Base-by-base conservation (phyloP, 805 yeast species). In the Hanseniaspora nectarophila region DNA sequence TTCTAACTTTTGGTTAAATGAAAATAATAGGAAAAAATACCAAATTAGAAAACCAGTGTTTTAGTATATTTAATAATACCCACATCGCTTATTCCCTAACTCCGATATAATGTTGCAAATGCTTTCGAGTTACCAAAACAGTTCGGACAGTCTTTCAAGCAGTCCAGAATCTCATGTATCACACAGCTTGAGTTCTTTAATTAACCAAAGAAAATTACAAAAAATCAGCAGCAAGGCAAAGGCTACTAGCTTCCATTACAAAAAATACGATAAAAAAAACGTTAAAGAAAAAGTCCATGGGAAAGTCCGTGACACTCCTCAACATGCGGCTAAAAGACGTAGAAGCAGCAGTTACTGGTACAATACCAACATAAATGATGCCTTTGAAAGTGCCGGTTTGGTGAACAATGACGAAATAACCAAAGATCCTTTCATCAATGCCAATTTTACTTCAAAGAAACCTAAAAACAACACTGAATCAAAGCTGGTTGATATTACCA, bases 401-500 rank as follows among this genome's bases (percentile, higher is more conserved):
- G n/a, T n/a, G n/a, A n/a, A n/a, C n/a, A n/a, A n/a, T n/a, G n/a
- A n/a, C n/a, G n/a, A n/a, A n/a, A n/a, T n/a, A n/a, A 29, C 5
- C n/a, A 23, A 37, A 4, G 26, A 37, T 21, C 40, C 40, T 1
- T 21, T 37, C 3, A n/a, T 12, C 4, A 16, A 37, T 8, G 1
- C 40, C 5, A 16, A 37, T 1, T 40, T 9, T 8, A 26, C 43
- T 9, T 24, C 32, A 13, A 24, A 4, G 18, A 42, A 42, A 10
- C 16, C 45, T 5, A 28, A 20, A 20, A 29, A 8, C 34, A 16
- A 9, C 6, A 15, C 4, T 12, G 24, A 15, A 10, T 34, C 16
- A n/a, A 43, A 43, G 13, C 32, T 28, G 21, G 59, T 60, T 21
- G 45, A 52, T 39, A 45, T 61, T 38, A 55, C 56, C 28, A 34